Evolutionary conservation across 1,284 basidiomycete genomes (phyloP).

Genomic region (Apiotrichum sp.): DNA sequence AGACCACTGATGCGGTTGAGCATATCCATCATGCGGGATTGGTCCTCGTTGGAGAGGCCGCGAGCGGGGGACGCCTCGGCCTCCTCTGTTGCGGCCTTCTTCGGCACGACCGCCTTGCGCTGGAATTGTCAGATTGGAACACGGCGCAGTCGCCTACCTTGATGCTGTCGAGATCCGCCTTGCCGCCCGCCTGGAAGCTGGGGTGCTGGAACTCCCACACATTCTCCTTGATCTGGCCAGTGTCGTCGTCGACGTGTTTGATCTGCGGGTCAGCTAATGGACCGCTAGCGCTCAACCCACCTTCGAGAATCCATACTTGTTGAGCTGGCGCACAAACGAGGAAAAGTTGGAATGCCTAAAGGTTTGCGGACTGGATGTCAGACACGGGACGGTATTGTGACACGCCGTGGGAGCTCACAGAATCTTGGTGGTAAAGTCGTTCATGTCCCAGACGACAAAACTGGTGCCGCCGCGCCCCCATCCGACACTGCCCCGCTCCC

Average conservation of each 20-base stretch:
- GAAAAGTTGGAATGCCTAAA: constrained; percentile 98
- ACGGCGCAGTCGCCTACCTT: constrained; percentile 49
- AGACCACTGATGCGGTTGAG: constrained; percentile 31
- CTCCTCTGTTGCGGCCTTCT: constrained; percentile 23
- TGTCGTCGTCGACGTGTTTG: constrained; percentile 41
- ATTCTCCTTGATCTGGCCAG: constrained; percentile 39
- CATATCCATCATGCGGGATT: constrained; percentile 30
- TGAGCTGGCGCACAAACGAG: constrained; percentile 85
- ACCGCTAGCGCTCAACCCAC: constrained; percentile 44
- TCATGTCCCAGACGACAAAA: constrained; percentile 98
- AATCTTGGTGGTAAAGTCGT: constrained; percentile 90
- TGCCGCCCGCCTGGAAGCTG: constrained; percentile 80
- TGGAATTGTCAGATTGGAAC: constrained; percentile 9
- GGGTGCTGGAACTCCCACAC: constrained; percentile 95
- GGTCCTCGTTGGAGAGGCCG: constrained; percentile 28
- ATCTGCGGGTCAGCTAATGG: constrained; percentile 20
- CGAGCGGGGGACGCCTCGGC: constrained; percentile 33
- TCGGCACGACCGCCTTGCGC: constrained; percentile 66
- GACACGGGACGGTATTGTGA: too few relatives aligned
- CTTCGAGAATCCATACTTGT: constrained; percentile 99
- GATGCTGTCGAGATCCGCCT: constrained; percentile 83
- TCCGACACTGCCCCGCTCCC: constrained; percentile 52
- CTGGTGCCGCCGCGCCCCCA: constrained; percentile 83
- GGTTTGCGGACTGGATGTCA: constrained; percentile 59
- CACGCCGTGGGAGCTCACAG: constrained; percentile 47